Evolutionary conservation across 768 basidiomycete species (phyloP).

Genomic region (Hericium coralloides): DNA sequence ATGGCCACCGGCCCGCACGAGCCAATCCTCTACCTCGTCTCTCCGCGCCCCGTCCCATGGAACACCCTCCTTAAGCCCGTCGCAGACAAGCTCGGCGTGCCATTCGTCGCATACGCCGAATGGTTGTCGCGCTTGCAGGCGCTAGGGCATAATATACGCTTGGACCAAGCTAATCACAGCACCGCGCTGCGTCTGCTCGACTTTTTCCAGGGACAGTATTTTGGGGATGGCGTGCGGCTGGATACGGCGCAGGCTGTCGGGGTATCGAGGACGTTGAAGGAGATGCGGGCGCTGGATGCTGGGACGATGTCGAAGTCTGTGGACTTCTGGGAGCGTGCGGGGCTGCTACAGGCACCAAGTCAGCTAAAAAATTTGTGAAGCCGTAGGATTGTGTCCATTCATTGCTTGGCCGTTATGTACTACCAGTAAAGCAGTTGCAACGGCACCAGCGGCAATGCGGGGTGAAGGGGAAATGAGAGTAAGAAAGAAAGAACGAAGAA

Average conservation of each 20-base stretch:
- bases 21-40: slow-evolving; percentile 6
- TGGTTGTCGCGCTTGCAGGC: not conserved
- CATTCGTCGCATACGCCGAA: not conserved
- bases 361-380: too few relatives aligned
- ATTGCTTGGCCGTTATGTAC: too few relatives aligned
- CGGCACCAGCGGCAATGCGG: too few relatives aligned
- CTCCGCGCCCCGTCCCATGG: slow-evolving; percentile 1
- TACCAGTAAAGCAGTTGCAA: too few relatives aligned
- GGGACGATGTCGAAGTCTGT: too few relatives aligned
- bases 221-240: not conserved
- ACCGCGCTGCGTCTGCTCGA: slow-evolving; percentile 16
- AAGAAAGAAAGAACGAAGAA: too few relatives aligned
- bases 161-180: not conserved
- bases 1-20: slow-evolving; percentile 1
- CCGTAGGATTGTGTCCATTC: too few relatives aligned
- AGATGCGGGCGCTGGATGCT: too few relatives aligned
- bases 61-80: not conserved
- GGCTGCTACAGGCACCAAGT: too few relatives aligned
- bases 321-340: too few relatives aligned
- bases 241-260: not conserved
- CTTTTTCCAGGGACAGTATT: slow-evolving; percentile 7
- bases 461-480: too few relatives aligned
- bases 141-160: not conserved
- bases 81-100: not conserved
- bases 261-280: not conserved